These are phyloP conservation scores for Candida michaelii DNA, from an alignment of 805 yeast genomes.

Conservation along the genomic window DNA sequence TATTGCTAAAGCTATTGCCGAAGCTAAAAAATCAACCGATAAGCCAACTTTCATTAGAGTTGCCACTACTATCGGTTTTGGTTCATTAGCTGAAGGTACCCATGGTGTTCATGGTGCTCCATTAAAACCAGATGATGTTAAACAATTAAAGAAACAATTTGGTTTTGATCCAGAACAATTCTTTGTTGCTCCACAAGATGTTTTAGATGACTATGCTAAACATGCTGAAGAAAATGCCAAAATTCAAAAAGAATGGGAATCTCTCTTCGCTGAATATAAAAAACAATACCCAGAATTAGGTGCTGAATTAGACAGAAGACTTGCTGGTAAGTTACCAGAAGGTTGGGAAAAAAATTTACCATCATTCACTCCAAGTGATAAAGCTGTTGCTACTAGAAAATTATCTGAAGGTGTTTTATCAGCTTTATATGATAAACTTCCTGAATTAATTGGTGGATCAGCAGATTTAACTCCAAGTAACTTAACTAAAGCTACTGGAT, in stretches of 20 bases:
- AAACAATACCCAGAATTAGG: constrained; percentile 74
- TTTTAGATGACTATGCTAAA: constrained; percentile 63
- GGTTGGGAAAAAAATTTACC: constrained; percentile 83
- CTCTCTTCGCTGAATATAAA: constrained; percentile 58
- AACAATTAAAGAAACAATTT: constrained; percentile 75
- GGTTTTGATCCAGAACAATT: constrained; percentile 87
- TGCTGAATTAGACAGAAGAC: constrained; percentile 78
- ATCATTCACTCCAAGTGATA: constrained; percentile 70
- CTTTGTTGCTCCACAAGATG: constrained; percentile 82
- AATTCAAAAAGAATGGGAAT: constrained; percentile 75
- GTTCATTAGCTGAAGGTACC: constrained; percentile 82
- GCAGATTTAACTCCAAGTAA: constrained; percentile 98
- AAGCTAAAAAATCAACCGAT: constrained; percentile 70
- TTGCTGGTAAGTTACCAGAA: constrained; percentile 72
- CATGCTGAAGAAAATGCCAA: constrained; percentile 62
- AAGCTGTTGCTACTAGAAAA: constrained; percentile 91
- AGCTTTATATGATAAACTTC: constrained; percentile 60
- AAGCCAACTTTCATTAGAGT: constrained; percentile 91
- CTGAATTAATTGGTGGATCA: constrained; percentile 95
- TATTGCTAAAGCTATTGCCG: constrained; percentile 70
- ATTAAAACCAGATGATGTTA: constrained; percentile 87
- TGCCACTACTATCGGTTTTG: constrained; percentile 91
- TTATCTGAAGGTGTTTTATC: constrained; percentile 78
- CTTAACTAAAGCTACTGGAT: constrained; percentile 82
- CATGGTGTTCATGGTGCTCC: constrained; percentile 97